These are phyloP conservation scores for Aspergillus conjunctus DNA, from an alignment of 495 filamentous ascomycete genomes.

Conservation along the genomic window DNA sequence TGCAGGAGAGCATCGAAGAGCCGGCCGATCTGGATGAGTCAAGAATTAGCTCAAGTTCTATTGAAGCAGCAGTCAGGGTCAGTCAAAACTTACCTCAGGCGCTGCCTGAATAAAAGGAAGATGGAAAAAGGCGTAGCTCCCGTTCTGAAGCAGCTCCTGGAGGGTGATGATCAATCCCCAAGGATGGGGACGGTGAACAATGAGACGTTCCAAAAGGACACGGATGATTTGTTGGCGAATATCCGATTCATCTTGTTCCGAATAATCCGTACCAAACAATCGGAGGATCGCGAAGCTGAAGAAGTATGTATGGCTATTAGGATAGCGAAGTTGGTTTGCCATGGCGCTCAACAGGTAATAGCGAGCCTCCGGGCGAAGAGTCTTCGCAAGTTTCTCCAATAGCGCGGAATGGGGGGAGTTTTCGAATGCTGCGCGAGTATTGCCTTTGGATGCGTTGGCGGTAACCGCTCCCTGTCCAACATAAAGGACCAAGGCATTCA, in stretches of 20 bases:
- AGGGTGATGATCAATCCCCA: constrained; percentile 94
- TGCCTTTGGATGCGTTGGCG: constrained; percentile 57
- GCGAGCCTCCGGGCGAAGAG: constrained; percentile 72
- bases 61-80: neutral
- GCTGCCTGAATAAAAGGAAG: constrained; percentile 87
- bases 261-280: constrained; percentile 77
- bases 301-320: constrained; percentile 88
- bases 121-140: constrained; percentile 85
- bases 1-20: constrained; percentile 53
- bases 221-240: constrained; percentile 88
- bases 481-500: constrained; percentile 82
- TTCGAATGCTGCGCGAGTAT: constrained; percentile 64
- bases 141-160: constrained; percentile 88
- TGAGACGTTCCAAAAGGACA: constrained; percentile 81
- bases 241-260: constrained; percentile 76
- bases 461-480: constrained; percentile 71
- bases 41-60: constrained; percentile 16
- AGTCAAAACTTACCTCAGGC: constrained; percentile 65
- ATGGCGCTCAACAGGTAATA: constrained; percentile 85
- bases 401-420: constrained; percentile 73
- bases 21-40: constrained; percentile 44
- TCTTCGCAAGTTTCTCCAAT: constrained; percentile 71
- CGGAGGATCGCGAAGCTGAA: constrained; percentile 87
- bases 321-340: constrained; percentile 87
- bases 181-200: constrained; percentile 90